Evolutionary conservation across 192 early-diverging fungal species (phyloP).

Genomic region (Dissophora globulifera): DNA sequence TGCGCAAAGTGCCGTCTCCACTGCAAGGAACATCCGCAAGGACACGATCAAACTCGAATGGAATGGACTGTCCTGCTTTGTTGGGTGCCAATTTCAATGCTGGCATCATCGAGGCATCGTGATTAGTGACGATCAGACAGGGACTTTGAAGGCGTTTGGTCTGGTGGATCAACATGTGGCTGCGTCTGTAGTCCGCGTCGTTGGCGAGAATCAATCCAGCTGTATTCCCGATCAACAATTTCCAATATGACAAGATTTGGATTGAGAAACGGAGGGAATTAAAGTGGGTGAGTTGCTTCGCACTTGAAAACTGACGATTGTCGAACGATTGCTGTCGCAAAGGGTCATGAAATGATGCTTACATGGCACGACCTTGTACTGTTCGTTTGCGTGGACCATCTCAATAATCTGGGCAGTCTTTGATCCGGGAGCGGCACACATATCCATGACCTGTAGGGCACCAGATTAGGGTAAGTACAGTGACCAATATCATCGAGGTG

Average conservation of each 20-base stretch:
- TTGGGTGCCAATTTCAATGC: slow-evolving; percentile 39
- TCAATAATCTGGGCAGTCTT: slow-evolving; percentile 96
- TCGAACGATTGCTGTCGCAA: too few relatives aligned
- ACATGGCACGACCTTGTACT: slow-evolving; percentile 63
- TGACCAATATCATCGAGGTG: too few relatives aligned
- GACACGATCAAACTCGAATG: slow-evolving; percentile 94
- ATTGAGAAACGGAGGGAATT: neutral
- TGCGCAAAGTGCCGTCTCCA: slow-evolving; percentile 97
- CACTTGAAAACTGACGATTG: too few relatives aligned
- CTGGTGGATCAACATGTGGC: slow-evolving; percentile 96
- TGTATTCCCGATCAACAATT: slow-evolving; percentile 33
- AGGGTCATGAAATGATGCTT: too few relatives aligned
- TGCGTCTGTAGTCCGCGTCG: slow-evolving; percentile 91
- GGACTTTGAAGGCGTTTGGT: slow-evolving; percentile 94
- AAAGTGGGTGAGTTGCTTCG: too few relatives aligned
- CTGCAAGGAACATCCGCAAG: slow-evolving; percentile 98
- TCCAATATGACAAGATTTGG: neutral
- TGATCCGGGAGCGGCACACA: slow-evolving; percentile 99
- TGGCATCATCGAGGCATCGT: slow-evolving; percentile 78
- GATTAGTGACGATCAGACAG: slow-evolving; percentile 94
- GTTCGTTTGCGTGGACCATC: slow-evolving; percentile 75
- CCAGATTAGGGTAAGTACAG: too few relatives aligned
- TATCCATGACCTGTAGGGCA: slow-evolving; percentile 81
- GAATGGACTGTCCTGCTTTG: slow-evolving; percentile 46
- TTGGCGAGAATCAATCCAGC: slow-evolving; percentile 95